These are phyloP conservation scores for Huntiella abstrusa DNA, from an alignment of 2,329 filamentous ascomycete species.

Conservation along the genomic window DNA sequence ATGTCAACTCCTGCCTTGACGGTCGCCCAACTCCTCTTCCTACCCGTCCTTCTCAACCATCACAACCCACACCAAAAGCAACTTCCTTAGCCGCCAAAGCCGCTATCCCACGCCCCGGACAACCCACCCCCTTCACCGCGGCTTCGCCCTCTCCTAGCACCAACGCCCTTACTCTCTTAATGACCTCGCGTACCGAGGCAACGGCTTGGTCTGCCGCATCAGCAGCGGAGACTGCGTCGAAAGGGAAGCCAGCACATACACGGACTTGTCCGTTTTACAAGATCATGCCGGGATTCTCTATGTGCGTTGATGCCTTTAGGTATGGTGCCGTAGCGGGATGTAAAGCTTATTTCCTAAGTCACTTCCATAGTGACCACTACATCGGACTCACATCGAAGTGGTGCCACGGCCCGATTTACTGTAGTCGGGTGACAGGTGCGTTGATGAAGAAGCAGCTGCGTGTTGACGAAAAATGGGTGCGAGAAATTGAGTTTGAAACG, in stretches of 20 bases:
- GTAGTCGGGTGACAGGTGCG: slow-evolving; percentile 80
- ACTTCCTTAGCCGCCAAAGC: slow-evolving; percentile 46
- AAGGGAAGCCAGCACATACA: slow-evolving; percentile 71
- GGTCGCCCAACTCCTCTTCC: slow-evolving; percentile 48
- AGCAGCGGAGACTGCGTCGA: slow-evolving; percentile 54
- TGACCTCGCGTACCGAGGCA: slow-evolving; percentile 83
- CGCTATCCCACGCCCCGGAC: slow-evolving; percentile 56
- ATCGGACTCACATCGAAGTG: slow-evolving; percentile 75
- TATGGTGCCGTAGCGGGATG: slow-evolving; percentile 88
- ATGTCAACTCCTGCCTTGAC: slow-evolving; percentile 89
- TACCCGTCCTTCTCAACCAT: slow-evolving; percentile 11
- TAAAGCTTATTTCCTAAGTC: slow-evolving; percentile 87
- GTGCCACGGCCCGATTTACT: slow-evolving; percentile 90
- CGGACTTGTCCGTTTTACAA: slow-evolving; percentile 97
- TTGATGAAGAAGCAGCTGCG: slow-evolving; percentile 70
- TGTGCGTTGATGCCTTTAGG: slow-evolving; percentile 89
- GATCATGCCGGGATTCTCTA: slow-evolving; percentile 80
- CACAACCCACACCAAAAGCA: neutral
- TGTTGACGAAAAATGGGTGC: slow-evolving; percentile 71
- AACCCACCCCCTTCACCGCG: slow-evolving; percentile 54
- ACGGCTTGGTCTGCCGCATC: slow-evolving; percentile 78
- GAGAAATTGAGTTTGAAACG: slow-evolving; percentile 70
- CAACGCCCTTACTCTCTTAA: slow-evolving; percentile 81
- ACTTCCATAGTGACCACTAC: slow-evolving; percentile 97
- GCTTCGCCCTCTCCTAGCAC: slow-evolving; percentile 18